Conservation (phyloP, 495 filamentous ascomycete genomes). For the Neurospora hispaniola region DNA sequence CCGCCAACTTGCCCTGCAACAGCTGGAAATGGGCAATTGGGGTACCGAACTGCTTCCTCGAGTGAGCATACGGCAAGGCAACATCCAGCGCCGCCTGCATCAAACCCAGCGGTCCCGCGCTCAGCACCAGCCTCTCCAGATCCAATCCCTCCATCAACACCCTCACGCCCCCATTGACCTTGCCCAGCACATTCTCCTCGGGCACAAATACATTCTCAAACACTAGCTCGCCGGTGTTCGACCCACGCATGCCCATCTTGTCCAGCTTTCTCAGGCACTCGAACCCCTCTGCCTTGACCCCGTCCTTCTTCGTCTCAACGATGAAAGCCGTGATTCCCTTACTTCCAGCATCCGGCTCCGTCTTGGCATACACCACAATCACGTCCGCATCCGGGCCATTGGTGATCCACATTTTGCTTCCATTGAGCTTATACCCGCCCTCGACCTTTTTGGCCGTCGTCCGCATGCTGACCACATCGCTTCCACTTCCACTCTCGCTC, state of each 20-base stretch:
- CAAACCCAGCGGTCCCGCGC: slow-evolving; percentile 82
- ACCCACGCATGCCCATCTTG: slow-evolving; percentile 96
- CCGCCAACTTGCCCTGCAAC: slow-evolving; percentile 85
- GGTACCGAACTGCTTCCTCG: slow-evolving; percentile 74
- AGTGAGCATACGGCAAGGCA: slow-evolving; percentile 80
- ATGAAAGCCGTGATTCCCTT: slow-evolving; percentile 96
- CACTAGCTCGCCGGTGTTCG: slow-evolving; percentile 89
- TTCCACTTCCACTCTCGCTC: slow-evolving; percentile 85
- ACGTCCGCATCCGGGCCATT: slow-evolving; percentile 90
- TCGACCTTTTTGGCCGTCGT: slow-evolving; percentile 69
- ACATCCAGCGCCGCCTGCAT: slow-evolving; percentile 91
- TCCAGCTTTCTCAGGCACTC: slow-evolving; percentile 85
- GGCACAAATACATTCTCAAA: slow-evolving; percentile 94
- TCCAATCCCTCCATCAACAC: slow-evolving; percentile 96
- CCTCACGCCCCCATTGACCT: slow-evolving; percentile 68
- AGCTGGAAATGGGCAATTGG: slow-evolving; percentile 92
- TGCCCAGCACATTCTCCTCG: slow-evolving; percentile 65
- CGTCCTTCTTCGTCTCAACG: slow-evolving; percentile 46
- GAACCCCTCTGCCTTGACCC: slow-evolving; percentile 53
- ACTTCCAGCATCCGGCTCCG: slow-evolving; percentile 63
- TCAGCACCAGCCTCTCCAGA: slow-evolving; percentile 85
- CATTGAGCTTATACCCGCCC: slow-evolving; percentile 77
- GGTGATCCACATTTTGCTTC: slow-evolving; percentile 99
- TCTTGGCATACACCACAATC: slow-evolving; percentile 93
- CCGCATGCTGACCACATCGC: slow-evolving; percentile 94